Evolutionary conservation across 116 monocot species (phyloP), one percentile per base, ranked within the genome.

Genomic region (Papilionanthe hybrid): DNA sequence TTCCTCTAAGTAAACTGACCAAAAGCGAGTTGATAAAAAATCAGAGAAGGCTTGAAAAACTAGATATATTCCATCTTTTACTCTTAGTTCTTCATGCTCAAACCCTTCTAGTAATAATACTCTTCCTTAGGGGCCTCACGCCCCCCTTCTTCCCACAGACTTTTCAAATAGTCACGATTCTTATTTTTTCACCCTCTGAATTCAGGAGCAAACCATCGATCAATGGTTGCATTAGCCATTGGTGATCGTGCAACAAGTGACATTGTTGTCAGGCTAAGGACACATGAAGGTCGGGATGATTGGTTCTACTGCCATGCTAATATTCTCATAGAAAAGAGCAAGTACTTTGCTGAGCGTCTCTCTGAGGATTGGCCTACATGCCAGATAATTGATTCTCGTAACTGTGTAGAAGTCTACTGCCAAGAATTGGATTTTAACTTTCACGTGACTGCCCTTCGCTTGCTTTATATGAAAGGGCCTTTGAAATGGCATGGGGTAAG

Each of bases 281-380:
- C 96, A 4, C 74, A 83, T 12, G 87, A 93, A 82, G 96, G 96
- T 7, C 87, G 92, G 48, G 93, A 96, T 72, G 79, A 87, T 53
- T 82, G 93, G 86, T 86, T 93, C 55, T 92, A 93, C 75, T 96
- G 96, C 80, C 96, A 96, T 77, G 87, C 93, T 32, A 68, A 81
- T 13, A 50, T 96, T 44, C 96, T 96, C 41, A 78, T 68, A 53
- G 84, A 87, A 28, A 90, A 90, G 50, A 90, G 93, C 85, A 87
- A 87, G 72, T 96, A 92, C 86, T 96, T 96, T 79, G 89, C 93
- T 5, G 87, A 93, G 37, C 91, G 92, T 48, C 92, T 96, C 19
- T 96, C 96, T 72, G 82, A 93, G 5, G 84, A 87, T 77, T 93
- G 93, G 93, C 92, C 93, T 17, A 93, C 96, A 22, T 95, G 87